A percentile compares a stretch with the other conserved stretches of the same genome.
Conservation (phyloP, 2,329 filamentous ascomycete genomes). For the Epicoccum sorghinum region DNA sequence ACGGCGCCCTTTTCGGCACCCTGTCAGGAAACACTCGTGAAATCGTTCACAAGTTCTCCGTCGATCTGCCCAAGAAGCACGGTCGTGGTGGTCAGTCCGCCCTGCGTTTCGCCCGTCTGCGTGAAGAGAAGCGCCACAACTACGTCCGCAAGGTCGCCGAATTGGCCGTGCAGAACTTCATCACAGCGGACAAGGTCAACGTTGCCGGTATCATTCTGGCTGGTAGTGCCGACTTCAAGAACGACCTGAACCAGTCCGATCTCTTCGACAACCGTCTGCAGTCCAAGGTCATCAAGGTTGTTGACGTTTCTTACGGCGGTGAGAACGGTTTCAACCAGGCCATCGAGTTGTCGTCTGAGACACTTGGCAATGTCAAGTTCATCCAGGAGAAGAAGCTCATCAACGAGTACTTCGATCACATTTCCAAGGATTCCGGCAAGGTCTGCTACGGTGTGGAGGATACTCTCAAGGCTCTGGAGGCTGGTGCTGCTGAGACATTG, state of each 20-base stretch:
- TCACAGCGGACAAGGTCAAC: constrained; percentile 98
- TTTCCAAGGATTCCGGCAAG: constrained; percentile 94
- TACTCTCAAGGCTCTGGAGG: constrained; percentile 93
- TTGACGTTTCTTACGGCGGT: constrained; percentile 97
- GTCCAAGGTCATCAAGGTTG: constrained; percentile 97
- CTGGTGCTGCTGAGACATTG: constrained; percentile 90
- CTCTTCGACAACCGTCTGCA: constrained; percentile 93
- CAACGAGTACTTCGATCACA: constrained; percentile 98
- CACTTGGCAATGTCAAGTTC: constrained; percentile 98
- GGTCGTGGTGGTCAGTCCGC: constrained; percentile 99
- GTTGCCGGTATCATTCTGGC: constrained; percentile 94
- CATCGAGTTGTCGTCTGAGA: constrained; percentile 93
- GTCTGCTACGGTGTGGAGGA: constrained; percentile 98
- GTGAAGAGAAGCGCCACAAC: constrained; percentile 99
- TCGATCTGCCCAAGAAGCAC: constrained; percentile 99
- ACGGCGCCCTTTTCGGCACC: constrained; percentile 95
- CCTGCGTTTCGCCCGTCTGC: constrained; percentile 97
- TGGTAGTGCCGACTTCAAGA: constrained; percentile 99
- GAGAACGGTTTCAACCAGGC: constrained; percentile 99
- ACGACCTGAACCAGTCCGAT: constrained; percentile 96
- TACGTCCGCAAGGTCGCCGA: constrained; percentile 99
- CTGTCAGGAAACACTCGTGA: constrained; percentile 97
- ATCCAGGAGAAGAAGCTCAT: constrained; percentile 99
- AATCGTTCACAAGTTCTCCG: constrained; percentile 95
- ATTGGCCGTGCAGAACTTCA: constrained; percentile 97